These are phyloP conservation scores for Colletotrichum lini DNA, from an alignment of 2,329 filamentous ascomycete genomes.

Conservation along the genomic window DNA sequence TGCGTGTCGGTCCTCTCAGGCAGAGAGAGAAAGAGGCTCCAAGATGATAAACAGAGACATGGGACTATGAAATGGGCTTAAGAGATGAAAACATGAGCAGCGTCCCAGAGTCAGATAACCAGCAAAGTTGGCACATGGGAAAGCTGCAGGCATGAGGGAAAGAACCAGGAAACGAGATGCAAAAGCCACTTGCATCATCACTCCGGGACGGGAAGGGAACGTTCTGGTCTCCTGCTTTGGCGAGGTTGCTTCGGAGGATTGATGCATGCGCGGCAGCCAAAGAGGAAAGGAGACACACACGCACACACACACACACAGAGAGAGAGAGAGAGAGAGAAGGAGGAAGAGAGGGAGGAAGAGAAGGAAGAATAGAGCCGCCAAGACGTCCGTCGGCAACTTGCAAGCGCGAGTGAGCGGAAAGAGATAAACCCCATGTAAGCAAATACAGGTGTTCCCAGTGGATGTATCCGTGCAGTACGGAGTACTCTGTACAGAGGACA, in stretches of 20 bases:
- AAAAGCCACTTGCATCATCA: constrained; percentile 28
- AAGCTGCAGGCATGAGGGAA: not conserved
- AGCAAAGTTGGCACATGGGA: not conserved
- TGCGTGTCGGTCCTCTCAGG: not conserved
- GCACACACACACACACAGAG: not conserved
- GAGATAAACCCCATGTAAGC: not conserved
- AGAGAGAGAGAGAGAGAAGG: not conserved
- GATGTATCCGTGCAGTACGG: no score
- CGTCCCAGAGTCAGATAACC: not conserved
- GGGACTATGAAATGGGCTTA: no score
- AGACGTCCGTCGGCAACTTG: not conserved
- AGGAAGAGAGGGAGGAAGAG: not conserved
- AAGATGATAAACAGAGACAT: not conserved
- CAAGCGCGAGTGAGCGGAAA: not conserved
- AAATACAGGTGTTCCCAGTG: no score
- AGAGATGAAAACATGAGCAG: not conserved
- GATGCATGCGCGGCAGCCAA: constrained; percentile 7
- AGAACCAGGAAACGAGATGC: no score
- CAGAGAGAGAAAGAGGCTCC: not conserved
- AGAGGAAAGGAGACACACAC: not conserved
- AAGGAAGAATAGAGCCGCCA: constrained; percentile 33
- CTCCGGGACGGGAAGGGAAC: not conserved
- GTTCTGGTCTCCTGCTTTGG: not conserved
- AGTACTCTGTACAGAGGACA: no score
- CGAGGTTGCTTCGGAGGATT: constrained; percentile 4